A percentile compares a stretch with the other conserved stretches of the same genome.
phyloP scores from a whole-genome alignment of 805 yeast species.

The Hanseniaspora mollemarum region DNA sequence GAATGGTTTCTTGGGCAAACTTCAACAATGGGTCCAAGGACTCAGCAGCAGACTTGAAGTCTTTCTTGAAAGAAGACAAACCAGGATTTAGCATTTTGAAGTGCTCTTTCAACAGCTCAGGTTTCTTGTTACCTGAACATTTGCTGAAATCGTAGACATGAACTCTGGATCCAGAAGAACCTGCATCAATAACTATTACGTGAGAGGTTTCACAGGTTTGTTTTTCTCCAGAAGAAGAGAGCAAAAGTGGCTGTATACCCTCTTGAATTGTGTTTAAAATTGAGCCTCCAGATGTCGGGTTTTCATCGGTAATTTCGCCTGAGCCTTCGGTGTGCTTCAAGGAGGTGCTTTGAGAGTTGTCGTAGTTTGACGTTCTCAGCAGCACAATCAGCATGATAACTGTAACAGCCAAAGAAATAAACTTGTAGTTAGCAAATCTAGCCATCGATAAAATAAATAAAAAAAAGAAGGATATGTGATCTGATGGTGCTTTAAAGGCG shows the following conservation, averaged over 20 bases:
- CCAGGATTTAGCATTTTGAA: constrained; percentile 91
- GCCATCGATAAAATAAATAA: constrained; percentile 1
- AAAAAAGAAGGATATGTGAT: not conserved
- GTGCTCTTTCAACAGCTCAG: constrained; percentile 63
- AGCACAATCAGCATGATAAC: constrained; percentile 12
- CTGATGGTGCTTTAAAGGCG: not conserved
- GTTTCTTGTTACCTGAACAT: constrained; percentile 57
- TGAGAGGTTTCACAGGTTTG: constrained; percentile 33
- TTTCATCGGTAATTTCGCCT: too few species aligned
- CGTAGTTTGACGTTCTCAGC: constrained; percentile 12
- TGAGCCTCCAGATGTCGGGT: not conserved
- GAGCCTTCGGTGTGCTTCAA: not conserved
- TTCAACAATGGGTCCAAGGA: constrained; percentile 75
- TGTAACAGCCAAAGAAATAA: constrained; percentile 13
- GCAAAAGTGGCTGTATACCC: constrained; percentile 1
- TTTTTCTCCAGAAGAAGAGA: not conserved
- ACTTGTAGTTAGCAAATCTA: constrained; percentile 13
- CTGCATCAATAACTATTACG: constrained; percentile 95
- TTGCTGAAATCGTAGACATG: constrained; percentile 88
- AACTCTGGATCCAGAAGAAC: constrained; percentile 92
- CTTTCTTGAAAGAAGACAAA: constrained; percentile 70
- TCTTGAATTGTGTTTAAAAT: constrained; percentile 3
- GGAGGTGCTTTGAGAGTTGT: not conserved
- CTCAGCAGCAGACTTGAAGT: constrained; percentile 74
- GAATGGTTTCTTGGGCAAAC: constrained; percentile 65